Percentiles rank a stretch among this genome's conserved stretches.
phyloP scores from a whole-genome alignment of 805 yeast species.

The Metschnikowia vanudenii region DNA sequence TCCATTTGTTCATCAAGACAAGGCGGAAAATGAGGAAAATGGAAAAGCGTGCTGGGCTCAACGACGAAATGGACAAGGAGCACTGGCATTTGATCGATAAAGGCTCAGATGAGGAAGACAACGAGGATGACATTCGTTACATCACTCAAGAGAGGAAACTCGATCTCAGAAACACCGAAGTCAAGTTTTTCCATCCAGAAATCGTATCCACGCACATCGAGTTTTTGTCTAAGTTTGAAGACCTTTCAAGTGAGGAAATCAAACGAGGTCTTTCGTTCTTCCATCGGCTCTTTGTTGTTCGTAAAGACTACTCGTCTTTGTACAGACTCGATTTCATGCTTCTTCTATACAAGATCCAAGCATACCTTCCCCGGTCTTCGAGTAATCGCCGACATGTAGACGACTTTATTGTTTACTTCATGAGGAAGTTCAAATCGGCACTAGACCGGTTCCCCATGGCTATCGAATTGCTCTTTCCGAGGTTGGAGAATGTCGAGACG shows the following conservation, averaged over 20 bases:
- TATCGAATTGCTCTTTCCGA: slow-evolving; percentile 68
- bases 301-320: slow-evolving; percentile 57
- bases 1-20: slow-evolving; percentile 47
- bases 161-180: slow-evolving; percentile 40
- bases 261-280: slow-evolving; percentile 67
- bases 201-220: slow-evolving; percentile 66
- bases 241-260: slow-evolving; percentile 58
- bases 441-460: slow-evolving; percentile 50
- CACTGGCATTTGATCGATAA: slow-evolving; percentile 19
- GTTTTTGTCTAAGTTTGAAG: slow-evolving; percentile 58
- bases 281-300: slow-evolving; percentile 61
- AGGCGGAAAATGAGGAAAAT: slow-evolving; percentile 39
- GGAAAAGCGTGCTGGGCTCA: slow-evolving; percentile 23
- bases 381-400: slow-evolving; percentile 58
- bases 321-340: slow-evolving; percentile 75
- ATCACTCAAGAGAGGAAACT: slow-evolving; percentile 47
- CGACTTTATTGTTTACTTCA: slow-evolving; percentile 61
- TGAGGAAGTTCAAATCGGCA: slow-evolving; percentile 55
- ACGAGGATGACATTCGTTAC: slow-evolving; percentile 31
- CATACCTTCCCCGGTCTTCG: slow-evolving; percentile 47
- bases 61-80: slow-evolving; percentile 19
- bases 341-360: slow-evolving; percentile 48
- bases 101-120: slow-evolving; percentile 28
- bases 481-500: slow-evolving; percentile 46
- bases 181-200: slow-evolving; percentile 53